Evolutionary conservation across 202 grass and related monocot genomes (phyloP), one percentile per base, ranked within the genome.

Genomic region (Miscanthus sacchariflorus): DNA sequence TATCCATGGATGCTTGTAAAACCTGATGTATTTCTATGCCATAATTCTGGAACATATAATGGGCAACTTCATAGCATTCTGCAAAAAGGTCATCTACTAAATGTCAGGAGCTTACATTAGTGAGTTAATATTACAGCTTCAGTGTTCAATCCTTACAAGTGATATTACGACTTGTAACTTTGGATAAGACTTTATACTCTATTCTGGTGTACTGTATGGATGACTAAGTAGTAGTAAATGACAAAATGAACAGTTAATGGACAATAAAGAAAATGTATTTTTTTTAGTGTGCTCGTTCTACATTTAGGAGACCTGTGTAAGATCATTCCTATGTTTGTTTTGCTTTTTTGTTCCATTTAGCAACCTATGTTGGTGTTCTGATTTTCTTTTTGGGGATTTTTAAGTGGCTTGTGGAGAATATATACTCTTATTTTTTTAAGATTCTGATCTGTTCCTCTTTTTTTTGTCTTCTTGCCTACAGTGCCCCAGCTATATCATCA

Each of bases 401-500:
- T 36, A 3, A 35, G 72, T 82, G 58, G 18, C 80, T 58, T 83
- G 35, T 79, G 59, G 66, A 74, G 21, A 85, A 66, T 61, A 35
- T 33, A 33, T 35, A 35, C 33, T 35, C 33, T 35, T 2, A 2
- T 35, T 35, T 35, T 35, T 35, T 35, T 35, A 35, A 35, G 33
- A 35, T 35, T 85, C 38, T 88, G 48, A 86, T 74, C 9, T 9
- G 28, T 77, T 81, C 23, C 18, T 59, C 1, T 10, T 81, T 23
- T 90, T 86, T 49, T 8, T 28, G 7, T 77, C 35, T 56, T 82
- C 80, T 85, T 70, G 56, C 52, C 77, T 91, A 82, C 81, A 99
- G 97, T 92, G 97, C 97, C 59, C 97, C 97, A 69, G 93, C 79
- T 79, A 89, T 99, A 50, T 93, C 97, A 84, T 93, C 93, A 80